These are phyloP conservation scores for Neurospora sp. DNA, from an alignment of 495 filamentous ascomycete species.

Conservation along the genomic window DNA sequence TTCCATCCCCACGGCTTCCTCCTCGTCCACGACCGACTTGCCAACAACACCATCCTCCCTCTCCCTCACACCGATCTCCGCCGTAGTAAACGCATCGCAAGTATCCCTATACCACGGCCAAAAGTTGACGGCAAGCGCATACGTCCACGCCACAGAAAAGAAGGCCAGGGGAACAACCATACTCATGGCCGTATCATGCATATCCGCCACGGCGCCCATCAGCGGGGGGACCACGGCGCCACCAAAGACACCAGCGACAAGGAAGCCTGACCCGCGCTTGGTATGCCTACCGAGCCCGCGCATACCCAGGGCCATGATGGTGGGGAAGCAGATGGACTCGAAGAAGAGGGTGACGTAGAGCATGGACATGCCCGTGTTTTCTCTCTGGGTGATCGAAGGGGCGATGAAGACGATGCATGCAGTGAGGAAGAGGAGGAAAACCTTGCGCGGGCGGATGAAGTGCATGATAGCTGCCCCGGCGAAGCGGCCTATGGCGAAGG, in stretches of 20 bases:
- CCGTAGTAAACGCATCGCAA: conserved; percentile 48
- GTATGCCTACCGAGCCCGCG: conserved; percentile 60
- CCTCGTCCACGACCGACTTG: conserved; percentile 20
- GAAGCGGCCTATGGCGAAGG: conserved; percentile 60
- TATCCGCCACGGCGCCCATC: conserved; percentile 47
- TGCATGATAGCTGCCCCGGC: conserved; percentile 42
- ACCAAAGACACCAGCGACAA: conserved; percentile 54
- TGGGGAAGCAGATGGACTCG: conserved; percentile 60
- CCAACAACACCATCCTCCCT: conserved; percentile 11
- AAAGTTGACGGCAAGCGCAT: conserved; percentile 43
- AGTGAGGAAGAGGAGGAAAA: conserved; percentile 40
- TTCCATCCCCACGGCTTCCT: conserved; percentile 15
- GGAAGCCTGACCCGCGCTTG: conserved; percentile 56
- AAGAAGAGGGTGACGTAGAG: conserved; percentile 61
- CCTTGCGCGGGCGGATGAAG: conserved; percentile 37
- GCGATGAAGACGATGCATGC: conserved; percentile 48
- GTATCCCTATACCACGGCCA: conserved; percentile 47
- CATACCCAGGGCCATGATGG: conserved; percentile 59
- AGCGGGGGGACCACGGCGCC: conserved; percentile 57
- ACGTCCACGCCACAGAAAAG: conserved; percentile 32
- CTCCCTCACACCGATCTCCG: conserved; percentile 39
- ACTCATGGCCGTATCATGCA: conserved; percentile 23
- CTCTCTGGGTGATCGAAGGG: conserved; percentile 42
- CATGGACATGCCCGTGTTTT: conserved; percentile 46
- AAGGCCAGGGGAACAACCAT: conserved; percentile 36